phyloP scores from a whole-genome alignment of 352 stramenopile species.

The Globisporangium emineosum region DNA sequence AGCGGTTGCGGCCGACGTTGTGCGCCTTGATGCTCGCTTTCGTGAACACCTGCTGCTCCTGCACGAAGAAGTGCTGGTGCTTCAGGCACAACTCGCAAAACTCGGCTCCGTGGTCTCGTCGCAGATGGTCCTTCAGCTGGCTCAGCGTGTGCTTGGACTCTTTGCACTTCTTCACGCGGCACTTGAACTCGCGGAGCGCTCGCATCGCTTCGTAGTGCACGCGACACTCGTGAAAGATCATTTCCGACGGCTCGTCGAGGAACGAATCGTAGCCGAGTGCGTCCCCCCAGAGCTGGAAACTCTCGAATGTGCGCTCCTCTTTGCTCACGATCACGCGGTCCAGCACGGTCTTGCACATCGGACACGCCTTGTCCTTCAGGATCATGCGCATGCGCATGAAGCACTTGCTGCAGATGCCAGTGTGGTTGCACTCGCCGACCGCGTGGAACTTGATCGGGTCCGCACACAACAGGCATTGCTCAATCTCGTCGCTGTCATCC shows the following conservation, averaged over 20 bases:
- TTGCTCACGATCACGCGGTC: slow-evolving; percentile 66
- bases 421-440: slow-evolving; percentile 76
- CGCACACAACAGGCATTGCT: slow-evolving; percentile 64
- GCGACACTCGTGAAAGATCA: slow-evolving; percentile 74
- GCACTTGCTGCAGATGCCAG: slow-evolving; percentile 79
- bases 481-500: slow-evolving; percentile 29
- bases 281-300: slow-evolving; percentile 78
- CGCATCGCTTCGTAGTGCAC: slow-evolving; percentile 57
- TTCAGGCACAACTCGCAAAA: slow-evolving; percentile 78
- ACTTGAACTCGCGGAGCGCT: slow-evolving; percentile 58
- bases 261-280: slow-evolving; percentile 56
- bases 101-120: slow-evolving; percentile 55
- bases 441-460: slow-evolving; percentile 68
- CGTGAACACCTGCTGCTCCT: slow-evolving; percentile 78
- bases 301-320: slow-evolving; percentile 44
- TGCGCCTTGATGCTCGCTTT: slow-evolving; percentile 68
- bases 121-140: slow-evolving; percentile 71
- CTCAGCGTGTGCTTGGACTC: slow-evolving; percentile 48
- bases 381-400: slow-evolving; percentile 78
- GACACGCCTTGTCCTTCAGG: slow-evolving; percentile 74
- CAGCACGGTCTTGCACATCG: slow-evolving; percentile 75
- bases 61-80: slow-evolving; percentile 79
- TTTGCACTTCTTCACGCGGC: slow-evolving; percentile 58
- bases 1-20: slow-evolving; percentile 49
- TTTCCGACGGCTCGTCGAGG: slow-evolving; percentile 69